A percentile compares a stretch with the other conserved stretches of the same genome.
Conservation (phyloP, 1,284 basidiomycete species). For the Farysia itapuensis region DNA sequence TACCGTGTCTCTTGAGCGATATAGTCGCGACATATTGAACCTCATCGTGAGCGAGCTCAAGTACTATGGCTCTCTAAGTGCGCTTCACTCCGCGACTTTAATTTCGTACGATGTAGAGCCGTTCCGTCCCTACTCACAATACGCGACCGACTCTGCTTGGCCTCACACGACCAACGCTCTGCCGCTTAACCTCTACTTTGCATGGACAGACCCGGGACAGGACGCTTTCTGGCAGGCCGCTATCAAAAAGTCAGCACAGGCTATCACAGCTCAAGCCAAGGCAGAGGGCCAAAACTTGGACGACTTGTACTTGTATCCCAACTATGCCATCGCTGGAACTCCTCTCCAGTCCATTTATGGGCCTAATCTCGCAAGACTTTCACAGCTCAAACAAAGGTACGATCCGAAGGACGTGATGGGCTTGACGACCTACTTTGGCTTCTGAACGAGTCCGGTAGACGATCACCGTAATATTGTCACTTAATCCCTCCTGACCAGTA, state of each 20-base stretch:
- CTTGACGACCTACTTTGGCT: slow-evolving; percentile 44
- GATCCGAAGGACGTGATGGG: slow-evolving; percentile 44
- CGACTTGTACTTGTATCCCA: slow-evolving; percentile 38
- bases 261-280: slow-evolving; percentile 25
- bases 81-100: slow-evolving; percentile 23
- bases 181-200: slow-evolving; percentile 49
- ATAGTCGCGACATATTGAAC: slow-evolving; percentile 31
- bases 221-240: slow-evolving; percentile 35
- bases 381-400: slow-evolving; percentile 16
- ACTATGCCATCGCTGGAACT: slow-evolving; percentile 43
- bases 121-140: slow-evolving; percentile 35
- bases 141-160: slow-evolving; percentile 29
- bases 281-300: slow-evolving; percentile 45
- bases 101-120: slow-evolving; percentile 51
- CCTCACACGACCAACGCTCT: slow-evolving; percentile 36
- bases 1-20: slow-evolving; percentile 36
- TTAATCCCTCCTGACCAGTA: too few species aligned
- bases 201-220: slow-evolving; percentile 37
- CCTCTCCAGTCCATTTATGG: slow-evolving; percentile 21
- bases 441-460: too few species aligned
- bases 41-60: slow-evolving; percentile 36
- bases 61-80: slow-evolving; percentile 12
- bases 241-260: slow-evolving; percentile 21
- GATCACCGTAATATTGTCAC: too few species aligned
- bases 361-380: slow-evolving; percentile 28